phyloP scores from a whole-genome alignment of 345 rosid species.

The Kernera saxatilis region DNA sequence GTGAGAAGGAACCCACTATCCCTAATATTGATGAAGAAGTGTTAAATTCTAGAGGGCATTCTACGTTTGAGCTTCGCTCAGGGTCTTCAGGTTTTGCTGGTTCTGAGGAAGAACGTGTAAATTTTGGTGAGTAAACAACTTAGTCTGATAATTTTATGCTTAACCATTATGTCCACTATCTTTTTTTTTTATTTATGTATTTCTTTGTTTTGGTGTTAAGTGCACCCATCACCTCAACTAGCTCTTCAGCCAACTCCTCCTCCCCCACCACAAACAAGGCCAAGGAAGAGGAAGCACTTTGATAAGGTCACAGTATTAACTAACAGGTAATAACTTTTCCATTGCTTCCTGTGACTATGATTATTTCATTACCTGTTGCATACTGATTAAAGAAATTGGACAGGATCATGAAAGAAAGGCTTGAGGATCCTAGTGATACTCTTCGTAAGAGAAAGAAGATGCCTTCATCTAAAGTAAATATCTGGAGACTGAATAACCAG shows the following conservation, averaged over 20 bases:
- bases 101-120: constrained; percentile 32
- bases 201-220: constrained; percentile 31
- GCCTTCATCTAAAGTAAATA: constrained; percentile 42
- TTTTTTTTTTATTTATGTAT: background rate
- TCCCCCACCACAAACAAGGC: constrained; percentile 32
- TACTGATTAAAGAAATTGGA: constrained; percentile 17
- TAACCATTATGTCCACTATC: background rate
- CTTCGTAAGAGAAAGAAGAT: constrained; percentile 41
- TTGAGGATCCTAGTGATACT: constrained; percentile 49
- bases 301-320: constrained; percentile 54
- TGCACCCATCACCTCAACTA: constrained; percentile 48
- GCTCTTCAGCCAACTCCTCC: constrained; percentile 62
- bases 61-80: constrained; percentile 46
- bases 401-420: constrained; percentile 54
- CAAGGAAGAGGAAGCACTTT: constrained; percentile 46
- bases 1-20: constrained; percentile 39
- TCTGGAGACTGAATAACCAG: constrained; percentile 54
- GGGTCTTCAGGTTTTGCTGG: constrained; percentile 39
- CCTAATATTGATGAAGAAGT: constrained; percentile 42
- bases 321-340: constrained; percentile 45
- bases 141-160: background rate
- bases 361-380: background rate
- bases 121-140: constrained; percentile 46
- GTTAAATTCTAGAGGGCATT: constrained; percentile 34
- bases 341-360: background rate